Base-by-base conservation (phyloP, 768 basidiomycete species). In the Sarcodon aspratus region DNA sequence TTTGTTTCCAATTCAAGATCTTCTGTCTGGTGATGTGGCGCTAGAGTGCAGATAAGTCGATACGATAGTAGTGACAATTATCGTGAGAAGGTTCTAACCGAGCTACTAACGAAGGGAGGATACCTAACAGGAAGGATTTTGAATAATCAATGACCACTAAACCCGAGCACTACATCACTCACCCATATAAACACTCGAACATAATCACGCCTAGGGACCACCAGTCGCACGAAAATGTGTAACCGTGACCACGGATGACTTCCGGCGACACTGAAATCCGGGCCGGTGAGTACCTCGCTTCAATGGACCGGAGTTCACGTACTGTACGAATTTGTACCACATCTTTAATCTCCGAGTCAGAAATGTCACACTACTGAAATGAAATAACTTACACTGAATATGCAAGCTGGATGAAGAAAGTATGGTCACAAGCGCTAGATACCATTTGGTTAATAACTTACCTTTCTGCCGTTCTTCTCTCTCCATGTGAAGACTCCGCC, bases 171-270 rank as follows among this genome's bases (percentile, higher is more conserved):
- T 27, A 27, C 21, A 27, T 27, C 21, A 27, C 21, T 54, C 63
- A 89, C 85, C 87, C 89, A 59, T 92, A 94, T 63, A 96, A 71
- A 62, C 89, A 92, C 65, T 97, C 93, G 59, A 85, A 97, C 82
- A 92, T 88, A 63, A 99, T 97, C 48, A 96, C 86, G 10, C 93
- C 94, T 43, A 97, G 76, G 67, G 87, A 91, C 95, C 95, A 99
- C 93, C 93, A 98, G 61, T 98, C 95, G 62, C 92, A 95, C 34
- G 85, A 87, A 66, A 88, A 94, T 36, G 85, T 80, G 66, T 98
- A 97, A 21, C 93, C 94, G 60, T 89, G 85, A 17, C 87, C 86
- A 56, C 87, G 79, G 60, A 92, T 89, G 43, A 91, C 89, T 63
- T 91, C 88, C 38, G 88, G 89, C 8, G 86, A 89, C 87, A 90